Percentiles rank a stretch among this genome's conserved stretches.
Conservation (phyloP, 2,329 filamentous ascomycete species). For the Nothophoma quercina region DNA sequence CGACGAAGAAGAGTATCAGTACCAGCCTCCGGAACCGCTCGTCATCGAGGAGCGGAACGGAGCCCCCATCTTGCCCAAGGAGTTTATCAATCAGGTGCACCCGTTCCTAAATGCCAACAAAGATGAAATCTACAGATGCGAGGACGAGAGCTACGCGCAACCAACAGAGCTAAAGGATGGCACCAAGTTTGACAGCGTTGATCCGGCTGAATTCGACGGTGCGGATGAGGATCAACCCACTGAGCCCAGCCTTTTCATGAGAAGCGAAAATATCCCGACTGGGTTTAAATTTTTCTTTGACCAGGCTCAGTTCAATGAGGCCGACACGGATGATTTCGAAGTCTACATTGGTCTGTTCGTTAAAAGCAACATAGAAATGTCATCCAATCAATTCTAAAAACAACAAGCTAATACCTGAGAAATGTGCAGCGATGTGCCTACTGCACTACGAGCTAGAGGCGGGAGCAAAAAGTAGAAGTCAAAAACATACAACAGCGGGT, state of each 20-base stretch:
- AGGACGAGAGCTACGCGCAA: slow-evolving; percentile 10
- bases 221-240: neutral
- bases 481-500: too few relatives aligned
- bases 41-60: slow-evolving; percentile 15
- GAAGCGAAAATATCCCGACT: slow-evolving; percentile 8
- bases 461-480: too few relatives aligned
- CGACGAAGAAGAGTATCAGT: neutral
- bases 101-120: slow-evolving; percentile 8
- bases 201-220: neutral
- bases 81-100: slow-evolving; percentile 20
- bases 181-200: slow-evolving; percentile 1
- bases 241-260: slow-evolving; percentile 2
- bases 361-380: neutral
- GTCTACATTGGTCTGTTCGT: neutral
- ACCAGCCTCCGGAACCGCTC: slow-evolving; percentile 11
- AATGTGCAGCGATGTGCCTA: too few relatives aligned
- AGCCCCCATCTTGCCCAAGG: slow-evolving; percentile 5
- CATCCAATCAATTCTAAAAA: neutral
- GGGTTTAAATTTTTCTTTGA: slow-evolving; percentile 5
- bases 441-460: too few relatives aligned
- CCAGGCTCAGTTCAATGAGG: slow-evolving; percentile 5
- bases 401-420: too few relatives aligned
- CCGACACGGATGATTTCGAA: neutral
- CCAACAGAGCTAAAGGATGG: slow-evolving; percentile 3
- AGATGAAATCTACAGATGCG: slow-evolving; percentile 10